Conservation (phyloP, 148 eudicot genomes). For the Rhododendron henanense region DNA sequence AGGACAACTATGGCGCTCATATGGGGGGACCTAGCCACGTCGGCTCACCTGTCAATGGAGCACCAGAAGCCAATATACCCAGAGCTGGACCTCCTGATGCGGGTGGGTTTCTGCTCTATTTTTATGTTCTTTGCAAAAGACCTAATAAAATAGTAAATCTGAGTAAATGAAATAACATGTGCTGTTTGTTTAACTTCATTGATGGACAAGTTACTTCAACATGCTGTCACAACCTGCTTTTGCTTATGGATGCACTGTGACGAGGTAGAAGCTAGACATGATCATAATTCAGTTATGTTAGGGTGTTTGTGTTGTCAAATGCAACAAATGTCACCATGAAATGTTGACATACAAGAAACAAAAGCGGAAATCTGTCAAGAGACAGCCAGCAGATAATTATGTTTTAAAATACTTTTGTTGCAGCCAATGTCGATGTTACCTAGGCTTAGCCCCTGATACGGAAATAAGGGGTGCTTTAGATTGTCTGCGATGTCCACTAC, state of each 20-base stretch:
- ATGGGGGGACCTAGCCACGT: not conserved
- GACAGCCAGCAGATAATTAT: not conserved
- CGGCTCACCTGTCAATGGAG: not conserved
- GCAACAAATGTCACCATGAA: not conserved
- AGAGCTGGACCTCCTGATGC: not conserved
- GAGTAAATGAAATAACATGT: not conserved
- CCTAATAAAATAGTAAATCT: not conserved
- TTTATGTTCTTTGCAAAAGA: not conserved
- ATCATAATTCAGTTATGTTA: not conserved
- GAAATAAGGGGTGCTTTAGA: not conserved
- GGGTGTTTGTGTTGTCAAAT: not conserved
- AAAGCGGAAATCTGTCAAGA: not conserved
- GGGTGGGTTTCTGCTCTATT: not conserved
- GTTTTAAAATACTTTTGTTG: not conserved
- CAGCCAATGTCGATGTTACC: not conserved
- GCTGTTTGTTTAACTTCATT: not conserved
- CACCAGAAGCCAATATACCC: not conserved
- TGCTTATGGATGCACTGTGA: not conserved
- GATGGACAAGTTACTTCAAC: not conserved
- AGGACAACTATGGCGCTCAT: not conserved
- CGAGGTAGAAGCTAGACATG: not conserved
- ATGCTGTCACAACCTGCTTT: not conserved
- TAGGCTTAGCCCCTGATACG: not conserved
- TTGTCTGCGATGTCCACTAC: not conserved
- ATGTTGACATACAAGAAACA: not conserved